Conservation (phyloP, 805 yeast species). For the Suhomyces sp. region DNA sequence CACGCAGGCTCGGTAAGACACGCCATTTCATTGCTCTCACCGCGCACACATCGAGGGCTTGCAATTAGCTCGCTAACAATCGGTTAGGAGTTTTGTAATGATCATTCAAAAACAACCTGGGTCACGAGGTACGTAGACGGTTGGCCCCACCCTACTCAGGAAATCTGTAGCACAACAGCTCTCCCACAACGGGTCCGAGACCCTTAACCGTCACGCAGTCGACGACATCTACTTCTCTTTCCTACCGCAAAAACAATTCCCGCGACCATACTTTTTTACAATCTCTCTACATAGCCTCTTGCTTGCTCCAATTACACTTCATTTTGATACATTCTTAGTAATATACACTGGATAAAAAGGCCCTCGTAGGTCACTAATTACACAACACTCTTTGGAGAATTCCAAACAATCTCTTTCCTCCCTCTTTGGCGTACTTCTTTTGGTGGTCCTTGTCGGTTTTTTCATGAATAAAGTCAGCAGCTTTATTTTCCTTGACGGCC, state of each 20-base stretch:
- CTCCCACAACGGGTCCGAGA: not conserved
- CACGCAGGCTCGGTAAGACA: not conserved
- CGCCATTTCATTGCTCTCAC: not conserved
- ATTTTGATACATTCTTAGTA: not conserved
- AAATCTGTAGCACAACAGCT: not conserved
- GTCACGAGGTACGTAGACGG: not conserved
- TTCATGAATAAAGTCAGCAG: constrained; percentile 23
- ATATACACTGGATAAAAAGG: not conserved
- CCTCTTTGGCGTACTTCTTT: constrained; percentile 32
- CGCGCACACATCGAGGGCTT: not conserved
- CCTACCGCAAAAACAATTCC: not conserved
- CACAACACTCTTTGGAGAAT: constrained; percentile 6
- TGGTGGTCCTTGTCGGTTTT: constrained; percentile 27
- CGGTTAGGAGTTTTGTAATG: not conserved
- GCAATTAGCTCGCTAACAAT: not conserved
- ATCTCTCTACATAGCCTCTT: not conserved
- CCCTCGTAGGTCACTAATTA: not conserved
- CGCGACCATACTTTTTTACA: not conserved
- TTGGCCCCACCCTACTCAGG: not conserved
- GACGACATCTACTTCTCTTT: not conserved
- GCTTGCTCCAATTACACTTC: not conserved
- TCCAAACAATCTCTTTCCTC: constrained; percentile 9
- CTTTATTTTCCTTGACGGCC: constrained; percentile 19
- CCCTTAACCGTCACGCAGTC: not conserved
- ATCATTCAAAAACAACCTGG: not conserved